These are phyloP conservation scores for Caryopteris hybrid DNA, from an alignment of 305 asterid species.

Conservation along the genomic window DNA sequence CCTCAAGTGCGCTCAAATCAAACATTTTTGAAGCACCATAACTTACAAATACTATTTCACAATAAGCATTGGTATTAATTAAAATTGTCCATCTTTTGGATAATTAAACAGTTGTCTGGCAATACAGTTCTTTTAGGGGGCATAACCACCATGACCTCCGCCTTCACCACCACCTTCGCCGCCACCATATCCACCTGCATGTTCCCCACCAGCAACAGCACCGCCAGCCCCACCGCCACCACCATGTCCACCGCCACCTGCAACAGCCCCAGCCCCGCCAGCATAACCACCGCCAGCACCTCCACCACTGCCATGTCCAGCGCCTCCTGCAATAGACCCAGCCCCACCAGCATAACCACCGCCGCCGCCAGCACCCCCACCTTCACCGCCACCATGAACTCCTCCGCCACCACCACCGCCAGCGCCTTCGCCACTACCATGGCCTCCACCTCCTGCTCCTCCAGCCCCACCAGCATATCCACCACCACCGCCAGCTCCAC, in stretches of 20 bases:
- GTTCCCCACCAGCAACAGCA: slow-evolving; percentile 23
- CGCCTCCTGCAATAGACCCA: slow-evolving; percentile 28
- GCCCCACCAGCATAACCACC: slow-evolving; percentile 42
- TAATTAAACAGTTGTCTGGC: neutral
- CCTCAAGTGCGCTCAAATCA: too few relatives aligned
- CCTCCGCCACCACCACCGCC: slow-evolving; percentile 31
- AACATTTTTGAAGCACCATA: neutral
- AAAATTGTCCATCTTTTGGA: too few relatives aligned
- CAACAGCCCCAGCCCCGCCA: slow-evolving; percentile 12
- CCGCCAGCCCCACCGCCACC: slow-evolving; percentile 34
- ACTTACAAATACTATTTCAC: neutral
- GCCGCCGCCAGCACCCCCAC: slow-evolving; percentile 33
- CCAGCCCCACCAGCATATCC: slow-evolving; percentile 34
- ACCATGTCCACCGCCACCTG: slow-evolving; percentile 35
- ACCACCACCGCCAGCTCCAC: slow-evolving; percentile 33
- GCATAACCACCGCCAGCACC: slow-evolving; percentile 32
- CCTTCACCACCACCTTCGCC: slow-evolving; percentile 30
- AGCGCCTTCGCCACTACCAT: slow-evolving; percentile 37
- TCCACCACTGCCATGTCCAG: slow-evolving; percentile 35
- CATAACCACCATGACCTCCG: slow-evolving; percentile 41
- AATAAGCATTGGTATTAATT: too few relatives aligned
- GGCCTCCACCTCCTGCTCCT: slow-evolving; percentile 30
- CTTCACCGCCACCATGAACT: slow-evolving; percentile 31
- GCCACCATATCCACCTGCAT: slow-evolving; percentile 27
- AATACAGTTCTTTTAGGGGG: slow-evolving; percentile 17